These are phyloP conservation scores for Leishmania amazonensis DNA, from an alignment of 208 protist species.

Conservation along the genomic window DNA sequence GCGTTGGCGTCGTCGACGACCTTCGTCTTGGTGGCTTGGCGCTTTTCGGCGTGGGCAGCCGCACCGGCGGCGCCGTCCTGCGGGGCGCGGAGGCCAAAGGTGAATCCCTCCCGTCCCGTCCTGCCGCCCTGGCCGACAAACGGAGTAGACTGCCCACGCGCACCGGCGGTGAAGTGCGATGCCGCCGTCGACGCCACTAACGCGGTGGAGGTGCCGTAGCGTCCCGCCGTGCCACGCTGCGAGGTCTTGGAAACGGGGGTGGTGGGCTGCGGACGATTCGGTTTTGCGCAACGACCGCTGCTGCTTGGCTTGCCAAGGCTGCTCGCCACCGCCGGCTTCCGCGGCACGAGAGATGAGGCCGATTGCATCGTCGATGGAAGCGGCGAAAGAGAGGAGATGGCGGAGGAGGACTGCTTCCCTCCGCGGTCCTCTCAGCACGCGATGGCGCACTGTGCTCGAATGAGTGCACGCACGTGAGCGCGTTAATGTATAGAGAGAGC, in stretches of 20 bases:
- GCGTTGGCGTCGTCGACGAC: conserved; percentile 2
- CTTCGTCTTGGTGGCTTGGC: conserved; percentile 14
- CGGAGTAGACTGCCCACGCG: neutral
- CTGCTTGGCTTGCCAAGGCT: neutral
- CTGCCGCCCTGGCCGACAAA: neutral
- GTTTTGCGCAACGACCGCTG: neutral
- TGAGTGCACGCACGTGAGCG: neutral
- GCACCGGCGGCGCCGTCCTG: neutral
- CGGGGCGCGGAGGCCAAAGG: conserved; percentile 8
- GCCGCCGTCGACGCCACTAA: neutral
- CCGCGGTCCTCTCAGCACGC: neutral
- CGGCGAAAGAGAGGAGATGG: neutral
- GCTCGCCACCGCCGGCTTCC: conserved; percentile 3
- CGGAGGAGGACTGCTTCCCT: neutral
- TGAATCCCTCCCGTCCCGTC: neutral
- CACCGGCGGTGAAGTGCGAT: neutral
- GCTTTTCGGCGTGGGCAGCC: neutral
- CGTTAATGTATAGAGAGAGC: neutral
- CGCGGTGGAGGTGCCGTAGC: neutral
- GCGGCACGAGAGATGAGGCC: neutral
- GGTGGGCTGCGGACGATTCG: neutral
- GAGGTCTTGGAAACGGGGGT: conserved; percentile 1
- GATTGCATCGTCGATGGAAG: neutral
- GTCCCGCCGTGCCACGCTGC: neutral
- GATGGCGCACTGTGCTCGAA: neutral